Evolutionary conservation across 2,329 filamentous ascomycete genomes (phyloP), one percentile per base, ranked within the genome.

Genomic region (Hymenoscyphus linearis): DNA sequence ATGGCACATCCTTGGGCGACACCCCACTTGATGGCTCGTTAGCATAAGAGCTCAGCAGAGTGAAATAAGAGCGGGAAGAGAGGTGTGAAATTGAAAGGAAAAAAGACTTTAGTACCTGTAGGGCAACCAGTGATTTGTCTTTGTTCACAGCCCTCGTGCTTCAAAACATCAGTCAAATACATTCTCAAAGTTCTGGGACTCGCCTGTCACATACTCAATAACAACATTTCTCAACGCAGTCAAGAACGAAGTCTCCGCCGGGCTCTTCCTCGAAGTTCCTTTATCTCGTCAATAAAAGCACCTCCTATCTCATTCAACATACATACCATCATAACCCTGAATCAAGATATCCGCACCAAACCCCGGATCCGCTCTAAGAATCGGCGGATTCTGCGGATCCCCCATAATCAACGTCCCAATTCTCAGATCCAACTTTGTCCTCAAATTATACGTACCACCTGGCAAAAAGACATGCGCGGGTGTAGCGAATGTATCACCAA

Each of bases 371-470:
- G 89, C 88, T 78, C 92, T 91, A 74, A 96, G 79, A 0, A 86
- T 86, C 0, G 93, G 91, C 9, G 87, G 75, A 64, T 83, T 78
- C 69, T 82, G 71, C 56, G 87, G 85, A 76, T 97, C 91, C 59
- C 93, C 93, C 34, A 96, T 80, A 64, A 96, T 53, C n/a, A 60
- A 16, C 3, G 35, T 60, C 9, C 37, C 37, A 9, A 44, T 16
- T 18, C 26, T 54, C 52, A 54, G 34, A 22, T 54, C 52, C 7
- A 54, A 13, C 18, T 35, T 31, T 3, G 52, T 44, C 40, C 18
- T 44, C n/a, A 44, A 22, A 9, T 6, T 44, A 18, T 44, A 44
- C 18, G 40, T 44, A 7, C 40, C 40, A 7, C 27, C 26, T 14
- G 57, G 57, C 13, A 59, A 53, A 18, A 36, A 59, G 14, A 59